Conservation (phyloP, 805 yeast genomes). For the Hanseniaspora occidentalis region DNA sequence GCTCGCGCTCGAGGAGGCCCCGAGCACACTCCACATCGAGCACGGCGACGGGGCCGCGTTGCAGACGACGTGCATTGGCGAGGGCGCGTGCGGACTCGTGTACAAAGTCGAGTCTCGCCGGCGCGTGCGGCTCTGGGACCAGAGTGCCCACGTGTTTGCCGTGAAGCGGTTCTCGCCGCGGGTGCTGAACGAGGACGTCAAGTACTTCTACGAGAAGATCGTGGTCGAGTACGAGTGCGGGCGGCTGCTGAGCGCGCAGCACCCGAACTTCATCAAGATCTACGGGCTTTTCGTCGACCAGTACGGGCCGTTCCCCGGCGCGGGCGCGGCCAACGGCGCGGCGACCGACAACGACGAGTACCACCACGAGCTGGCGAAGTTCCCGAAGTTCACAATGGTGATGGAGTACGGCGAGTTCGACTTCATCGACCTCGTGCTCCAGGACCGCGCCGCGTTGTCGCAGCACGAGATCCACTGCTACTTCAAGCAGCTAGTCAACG, state of each 20-base stretch:
- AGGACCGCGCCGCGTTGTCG: conserved; percentile 59
- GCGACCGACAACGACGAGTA: background rate
- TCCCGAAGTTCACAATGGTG: conserved; percentile 30
- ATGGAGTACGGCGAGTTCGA: conserved; percentile 93
- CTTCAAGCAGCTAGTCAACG: conserved; percentile 67
- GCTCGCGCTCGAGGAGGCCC: too few relatives aligned
- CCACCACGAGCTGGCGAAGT: conserved; percentile 1
- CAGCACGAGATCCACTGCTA: conserved; percentile 64
- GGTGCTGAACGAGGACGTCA: conserved; percentile 6
- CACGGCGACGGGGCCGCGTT: background rate
- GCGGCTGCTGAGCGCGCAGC: background rate
- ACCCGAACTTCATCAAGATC: conserved; percentile 3
- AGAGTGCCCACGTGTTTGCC: conserved; percentile 1
- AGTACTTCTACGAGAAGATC: conserved; percentile 6
- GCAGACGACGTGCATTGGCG: background rate
- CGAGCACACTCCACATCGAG: too few relatives aligned
- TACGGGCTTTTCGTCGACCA: conserved; percentile 8
- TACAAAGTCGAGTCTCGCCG: too few relatives aligned
- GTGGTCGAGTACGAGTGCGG: conserved; percentile 6
- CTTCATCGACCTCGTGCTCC: conserved; percentile 38
- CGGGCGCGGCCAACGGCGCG: background rate
- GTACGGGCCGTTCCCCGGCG: conserved; percentile 4
- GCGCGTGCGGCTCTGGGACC: too few relatives aligned
- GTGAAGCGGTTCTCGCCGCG: conserved; percentile 6
- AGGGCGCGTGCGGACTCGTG: background rate